A percentile compares a stretch with the other conserved stretches of the same genome.
Conservation (phyloP, 1,284 basidiomycete genomes). For the Cystobasidium sp. region DNA sequence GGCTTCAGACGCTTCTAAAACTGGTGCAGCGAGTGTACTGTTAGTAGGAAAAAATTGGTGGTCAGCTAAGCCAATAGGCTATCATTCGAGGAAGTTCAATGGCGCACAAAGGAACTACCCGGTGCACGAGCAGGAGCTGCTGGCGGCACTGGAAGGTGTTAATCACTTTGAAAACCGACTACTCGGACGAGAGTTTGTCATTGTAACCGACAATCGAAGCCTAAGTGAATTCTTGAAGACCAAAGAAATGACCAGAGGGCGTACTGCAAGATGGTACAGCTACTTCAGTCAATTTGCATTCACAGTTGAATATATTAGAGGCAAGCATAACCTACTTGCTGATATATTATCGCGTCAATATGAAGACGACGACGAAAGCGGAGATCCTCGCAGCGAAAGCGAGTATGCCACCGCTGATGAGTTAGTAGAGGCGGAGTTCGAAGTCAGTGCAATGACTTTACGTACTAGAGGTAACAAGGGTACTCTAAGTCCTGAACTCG, state of each 20-base stretch:
- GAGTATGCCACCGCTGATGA: too few relatives aligned
- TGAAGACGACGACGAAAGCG: too few relatives aligned
- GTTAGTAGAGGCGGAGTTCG: too few relatives aligned
- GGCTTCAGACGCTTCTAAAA: background rate
- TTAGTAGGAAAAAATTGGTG: background rate
- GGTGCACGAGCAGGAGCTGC: background rate
- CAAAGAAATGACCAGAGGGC: slow-evolving; percentile 1
- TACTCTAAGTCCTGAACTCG: too few relatives aligned
- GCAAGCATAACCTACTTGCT: too few relatives aligned
- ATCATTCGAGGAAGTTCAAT: slow-evolving; percentile 10
- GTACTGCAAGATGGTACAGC: background rate
- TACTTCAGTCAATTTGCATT: background rate
- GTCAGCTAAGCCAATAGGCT: background rate
- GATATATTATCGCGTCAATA: too few relatives aligned
- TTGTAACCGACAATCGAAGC: background rate
- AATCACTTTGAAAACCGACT: background rate
- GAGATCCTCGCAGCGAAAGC: too few relatives aligned
- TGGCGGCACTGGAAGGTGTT: slow-evolving; percentile 2
- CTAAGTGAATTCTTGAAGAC: background rate
- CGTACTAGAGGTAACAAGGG: too few relatives aligned
- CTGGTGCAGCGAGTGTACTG: background rate
- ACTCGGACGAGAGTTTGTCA: background rate
- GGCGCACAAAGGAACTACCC: slow-evolving; percentile 4
- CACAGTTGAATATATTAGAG: background rate
- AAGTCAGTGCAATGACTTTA: too few relatives aligned